These are phyloP conservation scores for Middelhovenomyces tepae DNA, from an alignment of 805 yeast species.

Conservation along the genomic window DNA sequence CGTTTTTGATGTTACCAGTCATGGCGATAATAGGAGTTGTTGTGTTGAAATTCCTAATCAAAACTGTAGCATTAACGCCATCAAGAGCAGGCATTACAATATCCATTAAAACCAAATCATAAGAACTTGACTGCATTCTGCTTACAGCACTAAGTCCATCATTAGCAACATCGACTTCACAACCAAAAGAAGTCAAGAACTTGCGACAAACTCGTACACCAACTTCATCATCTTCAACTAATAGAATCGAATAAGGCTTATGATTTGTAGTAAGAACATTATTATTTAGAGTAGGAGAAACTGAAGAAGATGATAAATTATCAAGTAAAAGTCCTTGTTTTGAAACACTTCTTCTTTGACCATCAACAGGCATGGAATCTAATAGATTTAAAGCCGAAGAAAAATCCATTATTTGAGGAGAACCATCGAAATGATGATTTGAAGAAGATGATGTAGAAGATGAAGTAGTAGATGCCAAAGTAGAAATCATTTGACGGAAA, in stretches of 20 bases:
- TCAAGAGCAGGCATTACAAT: constrained; percentile 49
- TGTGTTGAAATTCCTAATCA: constrained; percentile 75
- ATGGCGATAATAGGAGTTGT: constrained; percentile 70
- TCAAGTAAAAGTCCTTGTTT: constrained; percentile 17
- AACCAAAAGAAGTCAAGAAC: constrained; percentile 78
- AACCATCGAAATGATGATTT: background rate
- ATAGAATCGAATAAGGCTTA: constrained; percentile 25
- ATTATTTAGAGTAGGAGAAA: constrained; percentile 77
- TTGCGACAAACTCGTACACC: constrained; percentile 78
- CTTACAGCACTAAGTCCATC: constrained; percentile 88
- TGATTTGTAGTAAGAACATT: constrained; percentile 28
- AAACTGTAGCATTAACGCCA: constrained; percentile 77
- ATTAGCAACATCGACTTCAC: constrained; percentile 84
- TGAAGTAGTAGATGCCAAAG: background rate
- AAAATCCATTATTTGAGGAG: constrained; percentile 1
- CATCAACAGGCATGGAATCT: constrained; percentile 2
- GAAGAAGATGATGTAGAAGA: background rate
- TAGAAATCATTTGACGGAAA: background rate
- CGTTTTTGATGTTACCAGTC: constrained; percentile 9
- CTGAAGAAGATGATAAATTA: constrained; percentile 57
- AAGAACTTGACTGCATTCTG: constrained; percentile 58
- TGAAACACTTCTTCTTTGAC: constrained; percentile 12
- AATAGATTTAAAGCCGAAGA: background rate
- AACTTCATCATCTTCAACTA: constrained; percentile 49
- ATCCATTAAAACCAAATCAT: constrained; percentile 50